A percentile compares a stretch with the other conserved stretches of the same genome.
Evolutionary conservation across 257 asterid genomes (phyloP).

Genomic region (Nicotiana undulata): DNA sequence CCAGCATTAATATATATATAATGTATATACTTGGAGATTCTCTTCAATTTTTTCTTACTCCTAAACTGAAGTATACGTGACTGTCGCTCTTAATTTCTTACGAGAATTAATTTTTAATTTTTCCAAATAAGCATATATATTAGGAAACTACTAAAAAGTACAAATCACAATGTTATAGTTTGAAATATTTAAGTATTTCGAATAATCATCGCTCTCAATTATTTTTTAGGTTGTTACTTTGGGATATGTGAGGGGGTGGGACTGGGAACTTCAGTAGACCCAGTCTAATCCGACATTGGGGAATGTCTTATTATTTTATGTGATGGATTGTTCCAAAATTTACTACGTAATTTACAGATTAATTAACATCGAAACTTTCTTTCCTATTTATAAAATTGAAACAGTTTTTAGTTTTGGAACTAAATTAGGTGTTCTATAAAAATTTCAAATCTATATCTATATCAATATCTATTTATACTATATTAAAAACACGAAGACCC

Average conservation of each 20-base stretch:
- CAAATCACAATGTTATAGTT: neutral
- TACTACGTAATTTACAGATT: neutral
- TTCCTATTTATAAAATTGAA: too few relatives aligned
- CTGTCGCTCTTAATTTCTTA: neutral
- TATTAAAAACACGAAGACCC: too few relatives aligned
- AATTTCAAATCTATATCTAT: too few relatives aligned
- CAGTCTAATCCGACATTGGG: neutral
- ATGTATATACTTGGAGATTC: neutral
- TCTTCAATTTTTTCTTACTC: neutral
- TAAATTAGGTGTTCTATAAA: too few relatives aligned
- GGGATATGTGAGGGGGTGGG: neutral
- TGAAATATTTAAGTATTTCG: neutral
- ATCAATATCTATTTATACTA: too few relatives aligned
- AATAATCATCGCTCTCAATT: neutral
- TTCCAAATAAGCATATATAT: neutral
- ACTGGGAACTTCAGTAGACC: neutral
- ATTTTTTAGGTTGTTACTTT: neutral
- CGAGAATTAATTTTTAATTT: neutral
- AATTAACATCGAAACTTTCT: too few relatives aligned
- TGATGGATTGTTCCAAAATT: neutral
- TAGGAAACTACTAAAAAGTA: neutral
- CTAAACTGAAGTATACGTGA: neutral
- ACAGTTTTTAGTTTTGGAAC: too few relatives aligned
- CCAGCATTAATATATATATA: neutral
- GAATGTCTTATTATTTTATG: neutral